Percentiles rank a stretch among this genome's conserved stretches.
Conservation (phyloP, 805 yeast species). For the Zygosaccharomyces bailii region DNA sequence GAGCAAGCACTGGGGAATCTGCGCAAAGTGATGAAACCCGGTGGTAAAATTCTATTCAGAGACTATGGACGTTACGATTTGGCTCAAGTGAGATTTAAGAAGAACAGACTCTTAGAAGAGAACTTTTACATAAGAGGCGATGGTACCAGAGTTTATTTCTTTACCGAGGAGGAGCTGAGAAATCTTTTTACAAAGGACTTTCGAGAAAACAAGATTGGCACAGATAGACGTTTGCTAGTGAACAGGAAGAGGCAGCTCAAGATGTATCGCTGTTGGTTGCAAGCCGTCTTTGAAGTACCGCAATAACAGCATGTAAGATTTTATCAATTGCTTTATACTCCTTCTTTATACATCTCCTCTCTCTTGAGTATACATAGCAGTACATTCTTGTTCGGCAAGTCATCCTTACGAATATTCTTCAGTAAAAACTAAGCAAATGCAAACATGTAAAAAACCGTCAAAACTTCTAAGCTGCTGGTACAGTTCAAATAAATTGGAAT, state of each 20-base stretch:
- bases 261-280: constrained; percentile 97
- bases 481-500: constrained; percentile 45
- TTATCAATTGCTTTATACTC: neutral
- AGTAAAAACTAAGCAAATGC: constrained; percentile 13
- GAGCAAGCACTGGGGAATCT: constrained; percentile 69
- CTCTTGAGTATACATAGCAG: neutral
- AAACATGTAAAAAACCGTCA: constrained; percentile 62
- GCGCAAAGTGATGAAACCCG: constrained; percentile 76
- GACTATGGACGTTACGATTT: constrained; percentile 96
- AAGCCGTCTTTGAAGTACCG: constrained; percentile 65
- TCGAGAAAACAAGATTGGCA: constrained; percentile 70
- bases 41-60: constrained; percentile 83
- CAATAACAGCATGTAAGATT: constrained; percentile 1
- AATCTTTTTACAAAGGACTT: constrained; percentile 66
- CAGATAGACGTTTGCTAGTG: constrained; percentile 86
- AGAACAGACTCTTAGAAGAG: constrained; percentile 79
- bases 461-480: constrained; percentile 45
- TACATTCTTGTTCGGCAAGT: constrained; percentile 3
- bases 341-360: neutral
- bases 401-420: constrained; percentile 3
- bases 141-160: constrained; percentile 95
- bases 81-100: constrained; percentile 92
- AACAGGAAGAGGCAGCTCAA: constrained; percentile 88
- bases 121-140: constrained; percentile 96
- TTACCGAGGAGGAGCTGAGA: constrained; percentile 87